phyloP scores from a whole-genome alignment of 306 rosid species.

The Cucurbita ficifolia region DNA sequence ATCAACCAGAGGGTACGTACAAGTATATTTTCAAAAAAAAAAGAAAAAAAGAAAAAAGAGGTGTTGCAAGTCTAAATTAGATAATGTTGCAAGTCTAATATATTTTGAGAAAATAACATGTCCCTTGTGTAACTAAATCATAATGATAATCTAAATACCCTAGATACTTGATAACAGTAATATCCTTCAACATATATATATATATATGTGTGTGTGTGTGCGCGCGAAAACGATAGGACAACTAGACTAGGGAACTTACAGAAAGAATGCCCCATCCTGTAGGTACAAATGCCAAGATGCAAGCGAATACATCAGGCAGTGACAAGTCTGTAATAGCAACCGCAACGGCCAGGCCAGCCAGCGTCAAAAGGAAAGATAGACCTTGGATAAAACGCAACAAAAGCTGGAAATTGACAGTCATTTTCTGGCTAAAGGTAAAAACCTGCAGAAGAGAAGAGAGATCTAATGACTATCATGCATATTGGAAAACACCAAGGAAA shows the following conservation, averaged over 20 bases:
- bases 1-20: background rate
- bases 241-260: constrained; percentile 33
- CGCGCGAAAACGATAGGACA: too few species aligned
- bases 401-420: constrained; percentile 87
- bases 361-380: constrained; percentile 55
- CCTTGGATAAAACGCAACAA: constrained; percentile 89
- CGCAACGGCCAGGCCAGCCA: constrained; percentile 68
- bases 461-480: constrained; percentile 13
- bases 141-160: too few species aligned
- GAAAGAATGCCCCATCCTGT: constrained; percentile 94
- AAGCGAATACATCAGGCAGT: constrained; percentile 61
- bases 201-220: too few species aligned
- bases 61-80: too few species aligned
- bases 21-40: background rate
- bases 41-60: too few species aligned
- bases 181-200: too few species aligned
- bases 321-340: constrained; percentile 37
- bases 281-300: constrained; percentile 68
- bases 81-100: too few species aligned
- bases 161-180: too few species aligned
- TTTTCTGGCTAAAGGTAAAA: constrained; percentile 90
- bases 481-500: background rate
- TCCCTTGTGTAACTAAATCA: too few species aligned
- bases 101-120: too few species aligned
- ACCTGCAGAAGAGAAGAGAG: constrained; percentile 33